Conservation (phyloP, 148 eudicot species). For the Pouteria glomerata region DNA sequence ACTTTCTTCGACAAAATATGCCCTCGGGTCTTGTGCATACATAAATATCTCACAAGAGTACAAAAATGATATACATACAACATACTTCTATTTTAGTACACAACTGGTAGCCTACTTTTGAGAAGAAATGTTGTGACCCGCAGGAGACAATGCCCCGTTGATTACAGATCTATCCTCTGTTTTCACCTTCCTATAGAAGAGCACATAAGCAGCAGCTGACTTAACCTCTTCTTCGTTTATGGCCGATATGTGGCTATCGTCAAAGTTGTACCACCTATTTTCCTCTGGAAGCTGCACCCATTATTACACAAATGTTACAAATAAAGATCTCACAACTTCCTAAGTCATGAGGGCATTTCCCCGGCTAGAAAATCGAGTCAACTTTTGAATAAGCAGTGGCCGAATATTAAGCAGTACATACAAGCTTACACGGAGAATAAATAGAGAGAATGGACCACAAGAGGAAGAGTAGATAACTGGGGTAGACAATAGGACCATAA, state of each 20-base stretch:
- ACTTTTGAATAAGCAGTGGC: too few species aligned
- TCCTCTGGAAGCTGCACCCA: neutral
- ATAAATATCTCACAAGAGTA: neutral
- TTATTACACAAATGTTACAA: too few species aligned
- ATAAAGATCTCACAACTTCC: neutral
- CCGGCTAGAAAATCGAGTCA: too few species aligned
- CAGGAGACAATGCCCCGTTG: constrained; percentile 30
- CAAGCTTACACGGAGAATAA: too few species aligned
- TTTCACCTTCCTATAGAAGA: constrained; percentile 72
- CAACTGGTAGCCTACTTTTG: constrained; percentile 9
- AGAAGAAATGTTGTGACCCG: constrained; percentile 20
- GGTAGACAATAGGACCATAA: too few species aligned
- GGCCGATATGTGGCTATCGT: constrained; percentile 16
- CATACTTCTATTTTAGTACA: neutral
- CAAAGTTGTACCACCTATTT: neutral
- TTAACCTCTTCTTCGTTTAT: constrained; percentile 82
- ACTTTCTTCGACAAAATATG: too few species aligned
- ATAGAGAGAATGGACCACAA: too few species aligned
- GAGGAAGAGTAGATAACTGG: too few species aligned
- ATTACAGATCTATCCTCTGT: constrained; percentile 31
- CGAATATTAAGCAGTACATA: too few species aligned
- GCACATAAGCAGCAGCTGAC: constrained; percentile 84
- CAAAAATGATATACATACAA: constrained; percentile 13
- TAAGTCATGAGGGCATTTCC: too few species aligned
- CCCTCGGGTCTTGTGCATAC: constrained; percentile 6